These are phyloP conservation scores for Lecanicillium sp. DNA, from an alignment of 2,329 filamentous ascomycete species.

Conservation along the genomic window DNA sequence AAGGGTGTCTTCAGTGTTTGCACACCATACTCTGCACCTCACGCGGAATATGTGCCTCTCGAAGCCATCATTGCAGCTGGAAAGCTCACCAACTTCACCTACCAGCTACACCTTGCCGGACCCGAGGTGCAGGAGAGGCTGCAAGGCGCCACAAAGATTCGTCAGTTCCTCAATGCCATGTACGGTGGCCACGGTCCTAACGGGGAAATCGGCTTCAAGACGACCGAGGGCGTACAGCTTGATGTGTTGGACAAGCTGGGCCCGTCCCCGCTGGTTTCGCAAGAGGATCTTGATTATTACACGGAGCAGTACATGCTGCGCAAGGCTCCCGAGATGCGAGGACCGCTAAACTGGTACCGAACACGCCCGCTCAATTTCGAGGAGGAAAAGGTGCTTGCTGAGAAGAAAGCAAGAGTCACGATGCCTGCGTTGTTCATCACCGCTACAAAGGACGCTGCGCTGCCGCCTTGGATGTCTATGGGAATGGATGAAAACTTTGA, in stretches of 20 bases:
- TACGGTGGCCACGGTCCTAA: constrained; percentile 57
- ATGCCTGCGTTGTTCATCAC: constrained; percentile 68
- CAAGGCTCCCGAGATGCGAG: constrained; percentile 52
- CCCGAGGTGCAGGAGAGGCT: constrained; percentile 54
- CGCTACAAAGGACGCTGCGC: constrained; percentile 60
- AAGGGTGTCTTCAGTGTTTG: constrained; percentile 71
- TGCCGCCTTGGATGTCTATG: constrained; percentile 62
- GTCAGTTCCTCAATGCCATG: constrained; percentile 61
- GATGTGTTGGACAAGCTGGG: constrained; percentile 52
- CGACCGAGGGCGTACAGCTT: constrained; percentile 53
- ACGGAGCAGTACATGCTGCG: constrained; percentile 59
- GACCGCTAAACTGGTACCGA: constrained; percentile 86
- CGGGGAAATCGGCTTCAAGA: constrained; percentile 49
- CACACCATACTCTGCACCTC: constrained; percentile 61
- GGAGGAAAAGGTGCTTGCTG: constrained; percentile 58
- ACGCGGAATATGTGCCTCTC: constrained; percentile 42
- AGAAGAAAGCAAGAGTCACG: constrained; percentile 45
- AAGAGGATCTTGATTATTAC: constrained; percentile 72
- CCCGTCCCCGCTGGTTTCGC: constrained; percentile 49
- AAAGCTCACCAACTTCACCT: constrained; percentile 61
- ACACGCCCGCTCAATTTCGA: constrained; percentile 63
- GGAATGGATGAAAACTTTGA: constrained; percentile 64
- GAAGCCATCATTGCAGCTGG: constrained; percentile 48
- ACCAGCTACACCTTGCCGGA: constrained; percentile 74
- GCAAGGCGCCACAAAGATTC: constrained; percentile 52